Percentiles rank a stretch among this genome's conserved stretches.
phyloP scores from a whole-genome alignment of 2,329 filamentous ascomycete genomes.

The Alternaria sp. region DNA sequence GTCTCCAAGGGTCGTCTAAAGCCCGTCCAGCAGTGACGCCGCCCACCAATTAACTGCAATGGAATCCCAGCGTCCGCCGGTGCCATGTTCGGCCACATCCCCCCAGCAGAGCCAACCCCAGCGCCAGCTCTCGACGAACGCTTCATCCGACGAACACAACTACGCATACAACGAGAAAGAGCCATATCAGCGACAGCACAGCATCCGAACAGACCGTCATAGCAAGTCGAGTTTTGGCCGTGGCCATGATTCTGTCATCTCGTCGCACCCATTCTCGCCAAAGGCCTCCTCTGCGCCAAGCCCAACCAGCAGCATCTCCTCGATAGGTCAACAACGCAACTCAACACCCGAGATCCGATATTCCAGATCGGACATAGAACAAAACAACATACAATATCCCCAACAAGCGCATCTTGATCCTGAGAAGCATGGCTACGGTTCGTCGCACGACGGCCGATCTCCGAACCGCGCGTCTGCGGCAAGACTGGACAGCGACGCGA shows the following conservation, averaged over 20 bases:
- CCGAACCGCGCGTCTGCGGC: slow-evolving; percentile 31
- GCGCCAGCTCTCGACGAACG: slow-evolving; percentile 15
- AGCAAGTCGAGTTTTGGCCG: slow-evolving; percentile 38
- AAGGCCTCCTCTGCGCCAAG: slow-evolving; percentile 46
- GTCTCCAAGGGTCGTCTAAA: slow-evolving; percentile 34
- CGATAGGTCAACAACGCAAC: slow-evolving; percentile 27
- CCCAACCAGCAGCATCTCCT: slow-evolving; percentile 46
- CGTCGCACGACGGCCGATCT: slow-evolving; percentile 30
- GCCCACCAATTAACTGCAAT: slow-evolving; percentile 37
- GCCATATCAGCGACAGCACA: slow-evolving; percentile 25
- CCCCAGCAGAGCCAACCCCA: slow-evolving; percentile 27
- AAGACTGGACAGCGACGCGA: slow-evolving; percentile 31
- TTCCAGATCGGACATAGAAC: slow-evolving; percentile 15
- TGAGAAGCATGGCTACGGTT: slow-evolving; percentile 40
- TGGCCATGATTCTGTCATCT: slow-evolving; percentile 51
- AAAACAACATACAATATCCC: slow-evolving; percentile 27
- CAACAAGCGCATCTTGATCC: slow-evolving; percentile 45
- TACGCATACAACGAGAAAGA: slow-evolving; percentile 40
- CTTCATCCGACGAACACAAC: slow-evolving; percentile 24
- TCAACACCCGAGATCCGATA: slow-evolving; percentile 29
- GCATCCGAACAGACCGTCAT: slow-evolving; percentile 24
- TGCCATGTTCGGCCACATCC: slow-evolving; percentile 37
- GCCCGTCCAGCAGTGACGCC: slow-evolving; percentile 36
- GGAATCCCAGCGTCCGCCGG: slow-evolving; percentile 45
- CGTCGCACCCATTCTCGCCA: slow-evolving; percentile 49